Conservation (phyloP, 2,329 filamentous ascomycete genomes). For the Fusarium acutatum region DNA sequence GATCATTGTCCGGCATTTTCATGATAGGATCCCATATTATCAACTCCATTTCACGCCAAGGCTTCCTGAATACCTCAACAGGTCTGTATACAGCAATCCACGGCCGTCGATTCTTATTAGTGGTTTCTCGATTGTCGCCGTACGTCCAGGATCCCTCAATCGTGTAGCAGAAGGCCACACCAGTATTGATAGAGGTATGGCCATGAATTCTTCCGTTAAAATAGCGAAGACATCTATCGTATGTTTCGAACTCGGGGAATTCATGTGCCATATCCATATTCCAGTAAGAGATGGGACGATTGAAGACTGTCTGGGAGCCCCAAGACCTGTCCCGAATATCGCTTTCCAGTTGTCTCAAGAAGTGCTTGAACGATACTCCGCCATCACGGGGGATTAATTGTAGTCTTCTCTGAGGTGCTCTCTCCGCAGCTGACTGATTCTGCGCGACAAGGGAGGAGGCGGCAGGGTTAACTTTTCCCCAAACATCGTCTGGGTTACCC, state of each 20-base stretch:
- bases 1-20: constrained; percentile 31
- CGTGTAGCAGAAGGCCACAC: constrained; percentile 60
- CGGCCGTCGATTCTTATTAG: constrained; percentile 50
- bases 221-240: constrained; percentile 35
- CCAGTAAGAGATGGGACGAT: constrained; percentile 53
- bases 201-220: constrained; percentile 19
- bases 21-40: constrained; percentile 62
- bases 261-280: constrained; percentile 36
- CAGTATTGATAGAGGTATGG: constrained; percentile 30
- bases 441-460: background rate
- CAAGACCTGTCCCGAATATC: background rate
- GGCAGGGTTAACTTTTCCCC: constrained; percentile 1
- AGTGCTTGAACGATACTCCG: background rate
- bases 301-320: constrained; percentile 46
- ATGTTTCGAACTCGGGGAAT: constrained; percentile 37
- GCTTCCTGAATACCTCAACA: constrained; percentile 46
- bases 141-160: constrained; percentile 50
- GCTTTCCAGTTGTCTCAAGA: constrained; percentile 12
- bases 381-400: constrained; percentile 10
- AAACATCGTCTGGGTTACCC: constrained; percentile 49
- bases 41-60: constrained; percentile 53
- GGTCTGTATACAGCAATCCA: constrained; percentile 63
- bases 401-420: background rate
- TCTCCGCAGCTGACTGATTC: background rate
- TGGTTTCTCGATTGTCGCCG: constrained; percentile 15